Evolutionary conservation across 805 yeast genomes (phyloP), one percentile per base, ranked within the genome.

Genomic region (Metschnikowia sp.): DNA sequence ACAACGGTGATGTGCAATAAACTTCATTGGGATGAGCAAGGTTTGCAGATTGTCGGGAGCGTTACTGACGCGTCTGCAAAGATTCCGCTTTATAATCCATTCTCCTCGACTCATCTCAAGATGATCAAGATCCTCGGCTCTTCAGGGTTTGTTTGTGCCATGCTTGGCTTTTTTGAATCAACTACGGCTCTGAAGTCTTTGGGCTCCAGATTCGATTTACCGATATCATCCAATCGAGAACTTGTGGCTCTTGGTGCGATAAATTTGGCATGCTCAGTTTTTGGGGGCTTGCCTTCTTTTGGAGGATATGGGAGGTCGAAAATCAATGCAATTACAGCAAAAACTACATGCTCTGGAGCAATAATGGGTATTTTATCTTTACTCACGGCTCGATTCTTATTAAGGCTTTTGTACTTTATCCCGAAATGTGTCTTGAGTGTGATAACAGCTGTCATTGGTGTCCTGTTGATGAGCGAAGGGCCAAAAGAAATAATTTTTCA

Each of bases 241-340:
- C 69, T 92, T 36, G 91, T 94, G 4, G 97, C 97, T 0, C 70
- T 92, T 30, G 98, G 99, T 1, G 66, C 78, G 11, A 81, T 86
- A 46, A 92, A 91, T 56, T 50, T 89, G 2, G 66, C 77, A 0
- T 83, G 83, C 0, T 77, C 88, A 3, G 63, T 81, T 45, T 86
- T 88, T 37, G 81, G 80, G 2, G 86, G 90, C 0, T 69, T 92
- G 12, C 97, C 99, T 0, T 81, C 96, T 0, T 91, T 91, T 74
- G 99, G 98, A 9, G 98, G 98, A 0, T 92, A 91, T 61, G 98
- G 97, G 2, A 77, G 98, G 58, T 86, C 96, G 13, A 90, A 87
- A 59, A 83, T 92, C 49, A 92, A 92, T 68, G 86, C 91, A 1
- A 70, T 89, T 43, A 82, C 90, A 11, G 98, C 95, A 0, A 81